These are phyloP conservation scores for Forsythia suspensa DNA, from an alignment of 257 asterid genomes.

Conservation along the genomic window DNA sequence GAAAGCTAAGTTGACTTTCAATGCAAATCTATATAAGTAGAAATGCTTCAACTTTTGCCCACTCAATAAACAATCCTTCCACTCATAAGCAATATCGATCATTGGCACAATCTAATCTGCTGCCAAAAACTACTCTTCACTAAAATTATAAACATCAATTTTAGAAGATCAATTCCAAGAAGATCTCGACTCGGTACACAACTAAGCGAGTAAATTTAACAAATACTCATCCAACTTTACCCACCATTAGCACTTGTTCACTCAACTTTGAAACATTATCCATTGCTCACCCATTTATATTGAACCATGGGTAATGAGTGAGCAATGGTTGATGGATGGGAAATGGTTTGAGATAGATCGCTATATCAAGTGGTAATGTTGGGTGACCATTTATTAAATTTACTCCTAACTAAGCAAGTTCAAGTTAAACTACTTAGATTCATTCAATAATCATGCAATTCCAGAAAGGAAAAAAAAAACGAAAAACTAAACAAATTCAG, in stretches of 20 bases:
- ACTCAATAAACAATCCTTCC: not conserved
- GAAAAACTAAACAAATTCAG: not conserved
- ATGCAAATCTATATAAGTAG: not conserved
- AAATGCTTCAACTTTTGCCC: not conserved
- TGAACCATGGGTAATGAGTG: no score
- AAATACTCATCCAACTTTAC: no score
- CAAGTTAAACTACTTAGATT: not conserved
- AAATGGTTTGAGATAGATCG: no score
- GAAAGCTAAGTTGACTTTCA: not conserved
- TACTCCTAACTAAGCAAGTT: not conserved
- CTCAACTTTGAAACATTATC: no score
- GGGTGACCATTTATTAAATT: no score
- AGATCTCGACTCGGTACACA: conserved; percentile 26
- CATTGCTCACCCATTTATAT: no score
- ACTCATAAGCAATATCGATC: no score
- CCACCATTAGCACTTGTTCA: no score
- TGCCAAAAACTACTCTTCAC: not conserved
- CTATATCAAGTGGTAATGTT: no score
- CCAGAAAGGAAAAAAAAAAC: not conserved
- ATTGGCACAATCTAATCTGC: conserved; percentile 6
- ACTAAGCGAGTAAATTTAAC: not conserved
- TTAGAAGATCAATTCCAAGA: conserved; percentile 12
- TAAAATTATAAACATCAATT: conserved; percentile 4
- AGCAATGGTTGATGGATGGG: no score
- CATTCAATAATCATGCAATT: conserved; percentile 2